Base-by-base conservation (phyloP, 2,329 filamentous ascomycete genomes). In the Biscogniauxia sp. region DNA sequence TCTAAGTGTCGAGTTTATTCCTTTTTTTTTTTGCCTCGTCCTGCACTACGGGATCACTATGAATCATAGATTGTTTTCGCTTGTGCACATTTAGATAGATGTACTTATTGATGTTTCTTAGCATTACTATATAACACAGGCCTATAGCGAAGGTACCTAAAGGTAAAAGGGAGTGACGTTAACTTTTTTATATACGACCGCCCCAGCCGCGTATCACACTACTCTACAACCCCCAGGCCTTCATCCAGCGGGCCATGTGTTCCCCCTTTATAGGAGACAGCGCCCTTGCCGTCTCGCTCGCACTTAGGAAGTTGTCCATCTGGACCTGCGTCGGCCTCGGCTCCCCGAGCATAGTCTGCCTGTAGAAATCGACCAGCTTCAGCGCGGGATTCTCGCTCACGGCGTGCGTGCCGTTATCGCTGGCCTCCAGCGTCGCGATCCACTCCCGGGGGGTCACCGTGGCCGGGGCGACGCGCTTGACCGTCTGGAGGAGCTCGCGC, bases 301-400 rank as follows among this genome's bases (percentile, higher is more conserved):
- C 37, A 17, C 15, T 45, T 11, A 45, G 17, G 11, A 45, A 13
- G 37, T 45, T 45, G 2, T 45, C 37, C 37, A 45, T 45, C 5
- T 45, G 15, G 11, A 45, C 37, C 37, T 45, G 6, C 15, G 17
- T 11, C 17, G 37, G 37, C 11, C 15, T 45, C 37, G 17, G 5
- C 37, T 45, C 37, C 13, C 37, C 37, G 2, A 45, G 37, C 37
- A 45, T 45, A 17, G 37, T 45, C 37, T 45, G 37, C 37, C 17
- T 45, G n/a, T 45, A 45, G 37, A 45, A 45, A 17, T 45, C 37
- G 37, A 45, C 37, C 17, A 45, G 37, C 11, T 45, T 45, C 15
- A 45, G 37, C 13, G 37, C 37, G 11, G 58, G 58, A 15, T 60
- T 60, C 25, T 57, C 17, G 23, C 49, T 54, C 7, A 60, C 49